Conservation (phyloP, 495 filamentous ascomycete species). For the Chaetomium cochliodes region DNA sequence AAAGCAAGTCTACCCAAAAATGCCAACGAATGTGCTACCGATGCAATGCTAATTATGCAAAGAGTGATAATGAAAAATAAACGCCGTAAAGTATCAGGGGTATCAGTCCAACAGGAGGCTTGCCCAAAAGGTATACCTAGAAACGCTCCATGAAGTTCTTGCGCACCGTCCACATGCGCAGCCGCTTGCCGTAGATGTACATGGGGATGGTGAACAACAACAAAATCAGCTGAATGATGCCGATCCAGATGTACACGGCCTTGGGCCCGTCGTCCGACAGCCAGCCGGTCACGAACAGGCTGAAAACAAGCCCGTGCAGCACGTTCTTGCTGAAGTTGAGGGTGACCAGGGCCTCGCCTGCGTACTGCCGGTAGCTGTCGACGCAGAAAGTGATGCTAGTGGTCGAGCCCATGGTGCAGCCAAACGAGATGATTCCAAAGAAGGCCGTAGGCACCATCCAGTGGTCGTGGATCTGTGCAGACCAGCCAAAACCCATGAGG, state of each 20-base stretch:
- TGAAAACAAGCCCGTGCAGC: constrained; percentile 86
- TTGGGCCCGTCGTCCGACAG: constrained; percentile 71
- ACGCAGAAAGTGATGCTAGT: constrained; percentile 94
- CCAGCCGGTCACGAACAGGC: constrained; percentile 88
- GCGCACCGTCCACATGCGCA: constrained; percentile 94
- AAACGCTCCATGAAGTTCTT: constrained; percentile 89
- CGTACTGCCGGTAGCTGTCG: constrained; percentile 91
- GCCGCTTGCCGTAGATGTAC: constrained; percentile 93
- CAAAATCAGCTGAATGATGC: constrained; percentile 79
- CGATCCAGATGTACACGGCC: constrained; percentile 76
- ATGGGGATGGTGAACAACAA: constrained; percentile 80
- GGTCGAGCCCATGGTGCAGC: constrained; percentile 88
- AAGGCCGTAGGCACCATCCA: constrained; percentile 95
- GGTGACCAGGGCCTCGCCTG: constrained; percentile 91
- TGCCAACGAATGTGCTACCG: neutral
- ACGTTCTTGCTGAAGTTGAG: constrained; percentile 94
- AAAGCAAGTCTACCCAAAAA: neutral
- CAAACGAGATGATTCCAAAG: constrained; percentile 90
- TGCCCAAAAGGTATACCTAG: constrained; percentile 36
- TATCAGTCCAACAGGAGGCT: neutral
- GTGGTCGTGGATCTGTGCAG: constrained; percentile 64
- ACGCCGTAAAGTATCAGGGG: neutral
- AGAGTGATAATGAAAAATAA: neutral
- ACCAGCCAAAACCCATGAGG: constrained; percentile 94
- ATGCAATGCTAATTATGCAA: constrained; percentile 12